Conservation (phyloP, 2,329 filamentous ascomycete species). For the Neodidymelliopsis sp. region DNA sequence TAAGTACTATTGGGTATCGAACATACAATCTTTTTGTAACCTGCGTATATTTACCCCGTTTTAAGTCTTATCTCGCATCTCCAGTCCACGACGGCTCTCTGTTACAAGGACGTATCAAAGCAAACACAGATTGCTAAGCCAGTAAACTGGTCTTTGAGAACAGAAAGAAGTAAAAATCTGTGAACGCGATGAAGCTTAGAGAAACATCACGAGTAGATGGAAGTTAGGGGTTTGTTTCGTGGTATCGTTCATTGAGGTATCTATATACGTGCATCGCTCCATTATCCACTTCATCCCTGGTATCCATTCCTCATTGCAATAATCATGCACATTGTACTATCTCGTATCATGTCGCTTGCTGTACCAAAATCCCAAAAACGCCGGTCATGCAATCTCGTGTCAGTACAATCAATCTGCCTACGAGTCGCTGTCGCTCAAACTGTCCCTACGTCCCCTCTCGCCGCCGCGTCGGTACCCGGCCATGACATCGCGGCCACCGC, state of each 20-base stretch:
- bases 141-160: too few species aligned
- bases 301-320: slow-evolving; percentile 11
- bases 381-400: slow-evolving; percentile 8
- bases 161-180: too few species aligned
- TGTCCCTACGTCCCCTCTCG: slow-evolving; percentile 58
- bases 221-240: too few species aligned
- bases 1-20: too few species aligned
- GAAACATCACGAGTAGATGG: too few species aligned
- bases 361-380: slow-evolving; percentile 11
- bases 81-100: too few species aligned
- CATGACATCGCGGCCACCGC: slow-evolving; percentile 51
- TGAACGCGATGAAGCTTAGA: too few species aligned
- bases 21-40: too few species aligned
- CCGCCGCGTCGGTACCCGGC: slow-evolving; percentile 52
- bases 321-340: slow-evolving; percentile 1
- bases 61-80: too few species aligned
- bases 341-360: slow-evolving; percentile 5
- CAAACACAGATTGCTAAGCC: too few species aligned
- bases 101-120: too few species aligned
- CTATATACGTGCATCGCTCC: slow-evolving; percentile 5
- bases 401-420: slow-evolving; percentile 4
- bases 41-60: too few species aligned
- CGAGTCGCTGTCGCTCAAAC: slow-evolving; percentile 61
- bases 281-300: slow-evolving; percentile 5
- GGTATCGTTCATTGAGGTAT: slow-evolving; percentile 7